A percentile compares a stretch with the other conserved stretches of the same genome.
These are phyloP conservation scores for Fusarium nygamai DNA, from an alignment of 2,329 filamentous ascomycete genomes.

Conservation along the genomic window DNA sequence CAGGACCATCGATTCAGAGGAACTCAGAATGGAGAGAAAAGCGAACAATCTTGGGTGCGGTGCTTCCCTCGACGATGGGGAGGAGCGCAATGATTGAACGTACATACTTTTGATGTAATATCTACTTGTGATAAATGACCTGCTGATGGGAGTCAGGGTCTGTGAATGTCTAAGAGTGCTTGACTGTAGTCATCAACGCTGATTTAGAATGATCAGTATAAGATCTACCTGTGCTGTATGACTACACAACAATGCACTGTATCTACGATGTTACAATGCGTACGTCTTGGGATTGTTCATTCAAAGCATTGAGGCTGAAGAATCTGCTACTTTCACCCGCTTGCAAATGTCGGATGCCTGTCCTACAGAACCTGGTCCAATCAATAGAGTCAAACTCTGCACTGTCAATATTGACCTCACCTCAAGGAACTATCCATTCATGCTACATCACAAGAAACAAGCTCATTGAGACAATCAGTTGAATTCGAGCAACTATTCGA, in stretches of 20 bases:
- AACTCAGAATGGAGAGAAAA: constrained; percentile 64
- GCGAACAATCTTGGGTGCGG: constrained; percentile 69
- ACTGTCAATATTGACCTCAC: neutral
- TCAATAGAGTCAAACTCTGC: neutral
- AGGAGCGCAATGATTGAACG: constrained; percentile 70
- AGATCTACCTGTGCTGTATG: neutral
- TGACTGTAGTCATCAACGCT: neutral
- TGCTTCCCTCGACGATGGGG: constrained; percentile 62
- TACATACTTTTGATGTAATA: constrained; percentile 52
- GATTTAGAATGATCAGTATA: neutral
- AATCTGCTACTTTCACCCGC: neutral
- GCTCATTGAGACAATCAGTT: constrained; percentile 29
- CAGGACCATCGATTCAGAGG: constrained; percentile 60
- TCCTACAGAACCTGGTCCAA: neutral
- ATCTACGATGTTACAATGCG: neutral
- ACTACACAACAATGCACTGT: neutral
- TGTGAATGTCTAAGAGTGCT: neutral
- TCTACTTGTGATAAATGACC: constrained; percentile 5
- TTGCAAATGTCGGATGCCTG: neutral
- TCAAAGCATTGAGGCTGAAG: neutral
- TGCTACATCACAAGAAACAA: neutral
- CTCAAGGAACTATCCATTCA: neutral
- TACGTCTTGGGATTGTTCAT: neutral
- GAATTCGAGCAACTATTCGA: constrained; percentile 32
- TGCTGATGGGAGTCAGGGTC: neutral